phyloP scores from a whole-genome alignment of 805 yeast genomes.

The Torulaspora gathmanii region DNA sequence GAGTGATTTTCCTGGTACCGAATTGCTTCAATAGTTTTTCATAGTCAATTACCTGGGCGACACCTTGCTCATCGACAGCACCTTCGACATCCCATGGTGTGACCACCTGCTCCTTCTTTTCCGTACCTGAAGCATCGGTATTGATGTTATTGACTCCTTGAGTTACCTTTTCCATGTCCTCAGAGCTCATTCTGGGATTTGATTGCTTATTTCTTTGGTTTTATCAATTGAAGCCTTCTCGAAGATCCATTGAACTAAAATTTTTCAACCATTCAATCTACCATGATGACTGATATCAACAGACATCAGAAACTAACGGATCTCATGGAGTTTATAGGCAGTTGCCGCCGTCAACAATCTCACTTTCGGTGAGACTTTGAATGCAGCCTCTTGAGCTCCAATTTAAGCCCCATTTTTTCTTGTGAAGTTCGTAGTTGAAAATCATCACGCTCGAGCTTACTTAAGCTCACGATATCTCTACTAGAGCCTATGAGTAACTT shows the following conservation, averaged over 20 bases:
- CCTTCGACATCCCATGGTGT: conserved; percentile 99
- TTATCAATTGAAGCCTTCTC: not conserved
- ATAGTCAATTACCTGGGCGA: conserved; percentile 86
- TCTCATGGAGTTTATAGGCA: too few species aligned
- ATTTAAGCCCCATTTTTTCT: too few species aligned
- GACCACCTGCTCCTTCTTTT: conserved; percentile 47
- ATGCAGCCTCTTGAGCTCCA: too few species aligned
- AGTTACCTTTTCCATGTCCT: conserved; percentile 6
- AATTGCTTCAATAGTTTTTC: conserved; percentile 80
- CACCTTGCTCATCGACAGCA: conserved; percentile 85
- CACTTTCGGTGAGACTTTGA: too few species aligned
- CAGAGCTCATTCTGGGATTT: conserved; percentile 4
- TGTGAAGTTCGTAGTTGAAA: too few species aligned
- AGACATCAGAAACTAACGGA: not conserved
- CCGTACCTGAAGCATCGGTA: not conserved
- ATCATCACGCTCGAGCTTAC: too few species aligned
- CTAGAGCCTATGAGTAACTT: too few species aligned
- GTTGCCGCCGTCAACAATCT: too few species aligned
- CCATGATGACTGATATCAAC: not conserved
- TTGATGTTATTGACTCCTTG: conserved; percentile 5
- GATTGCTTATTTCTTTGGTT: not conserved
- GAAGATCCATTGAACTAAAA: conserved; percentile 6
- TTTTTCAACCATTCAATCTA: conserved; percentile 4
- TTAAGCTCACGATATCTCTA: too few species aligned
- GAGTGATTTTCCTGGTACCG: conserved; percentile 71